phyloP scores from a whole-genome alignment of 306 rosid species.

The Neltuma alba region DNA sequence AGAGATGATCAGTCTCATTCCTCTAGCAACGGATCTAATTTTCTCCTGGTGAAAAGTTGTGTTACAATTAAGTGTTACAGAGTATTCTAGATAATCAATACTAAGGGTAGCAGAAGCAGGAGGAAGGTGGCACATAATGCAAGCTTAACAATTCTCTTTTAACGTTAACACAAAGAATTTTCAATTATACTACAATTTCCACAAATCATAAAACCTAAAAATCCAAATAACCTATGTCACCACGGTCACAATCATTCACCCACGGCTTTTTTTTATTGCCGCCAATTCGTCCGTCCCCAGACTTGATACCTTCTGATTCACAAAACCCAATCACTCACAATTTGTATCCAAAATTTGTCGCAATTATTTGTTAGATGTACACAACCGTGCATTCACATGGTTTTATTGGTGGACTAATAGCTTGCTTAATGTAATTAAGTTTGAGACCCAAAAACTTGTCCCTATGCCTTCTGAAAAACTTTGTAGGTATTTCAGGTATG shows the following conservation, averaged over 20 bases:
- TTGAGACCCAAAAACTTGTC: neutral
- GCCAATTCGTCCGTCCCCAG: neutral
- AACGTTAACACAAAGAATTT: neutral
- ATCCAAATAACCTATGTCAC: no score
- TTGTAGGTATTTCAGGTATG: neutral
- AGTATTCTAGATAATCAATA: slow-evolving; percentile 1
- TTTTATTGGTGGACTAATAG: neutral
- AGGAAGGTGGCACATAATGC: neutral
- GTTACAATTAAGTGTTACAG: neutral
- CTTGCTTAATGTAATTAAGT: neutral
- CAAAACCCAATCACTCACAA: neutral
- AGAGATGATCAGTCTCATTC: neutral
- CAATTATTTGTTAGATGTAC: neutral
- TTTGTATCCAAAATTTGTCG: neutral
- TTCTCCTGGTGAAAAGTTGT: neutral
- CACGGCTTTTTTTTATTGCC: neutral
- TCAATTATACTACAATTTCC: neutral
- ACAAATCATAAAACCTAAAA: neutral
- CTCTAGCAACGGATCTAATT: neutral
- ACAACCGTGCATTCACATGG: neutral
- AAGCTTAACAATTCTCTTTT: neutral
- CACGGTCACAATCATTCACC: neutral
- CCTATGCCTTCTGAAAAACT: neutral
- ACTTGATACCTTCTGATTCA: no score
- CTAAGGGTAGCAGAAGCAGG: neutral